These are phyloP conservation scores for Diplodia scrobiculata DNA, from an alignment of 2,329 filamentous ascomycete species.

Conservation along the genomic window DNA sequence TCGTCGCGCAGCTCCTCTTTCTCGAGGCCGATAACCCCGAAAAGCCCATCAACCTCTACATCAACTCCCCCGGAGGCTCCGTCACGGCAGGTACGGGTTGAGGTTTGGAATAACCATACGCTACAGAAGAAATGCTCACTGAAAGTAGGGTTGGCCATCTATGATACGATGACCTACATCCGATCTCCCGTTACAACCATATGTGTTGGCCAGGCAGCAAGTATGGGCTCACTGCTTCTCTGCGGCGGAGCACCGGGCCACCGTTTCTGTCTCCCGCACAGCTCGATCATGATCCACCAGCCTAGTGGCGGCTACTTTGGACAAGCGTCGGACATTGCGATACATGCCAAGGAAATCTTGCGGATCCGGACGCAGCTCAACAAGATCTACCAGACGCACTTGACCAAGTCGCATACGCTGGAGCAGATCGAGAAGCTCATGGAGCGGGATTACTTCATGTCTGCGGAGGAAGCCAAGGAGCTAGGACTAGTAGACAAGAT, in stretches of 20 bases:
- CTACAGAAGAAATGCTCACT: constrained; percentile 30
- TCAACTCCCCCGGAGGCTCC: constrained; percentile 92
- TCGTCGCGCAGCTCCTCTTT: constrained; percentile 94
- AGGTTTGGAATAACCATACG: neutral
- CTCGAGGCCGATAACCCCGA: constrained; percentile 95
- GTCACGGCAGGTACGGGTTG: constrained; percentile 69
- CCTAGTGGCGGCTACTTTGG: constrained; percentile 74
- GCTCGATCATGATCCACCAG: constrained; percentile 95
- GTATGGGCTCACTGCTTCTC: constrained; percentile 88
- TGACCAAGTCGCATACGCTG: constrained; percentile 75
- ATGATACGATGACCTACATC: constrained; percentile 99
- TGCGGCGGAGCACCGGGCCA: constrained; percentile 83
- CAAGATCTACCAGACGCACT: constrained; percentile 81
- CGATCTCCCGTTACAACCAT: constrained; percentile 90
- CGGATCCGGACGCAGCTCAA: constrained; percentile 83
- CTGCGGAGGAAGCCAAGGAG: constrained; percentile 81
- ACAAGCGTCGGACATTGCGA: constrained; percentile 80
- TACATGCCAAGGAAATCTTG: constrained; percentile 96
- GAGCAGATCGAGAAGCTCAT: constrained; percentile 91
- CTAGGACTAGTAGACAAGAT: constrained; percentile 93
- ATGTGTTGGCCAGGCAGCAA: constrained; percentile 90
- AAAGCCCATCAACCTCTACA: constrained; percentile 96
- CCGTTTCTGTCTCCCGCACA: constrained; percentile 87
- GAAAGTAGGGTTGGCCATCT: constrained; percentile 69
- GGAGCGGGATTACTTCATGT: constrained; percentile 95